Percentiles rank a stretch among this genome's conserved stretches.
phyloP scores from a whole-genome alignment of 2,329 filamentous ascomycete genomes.

The Madurella fahalii region DNA sequence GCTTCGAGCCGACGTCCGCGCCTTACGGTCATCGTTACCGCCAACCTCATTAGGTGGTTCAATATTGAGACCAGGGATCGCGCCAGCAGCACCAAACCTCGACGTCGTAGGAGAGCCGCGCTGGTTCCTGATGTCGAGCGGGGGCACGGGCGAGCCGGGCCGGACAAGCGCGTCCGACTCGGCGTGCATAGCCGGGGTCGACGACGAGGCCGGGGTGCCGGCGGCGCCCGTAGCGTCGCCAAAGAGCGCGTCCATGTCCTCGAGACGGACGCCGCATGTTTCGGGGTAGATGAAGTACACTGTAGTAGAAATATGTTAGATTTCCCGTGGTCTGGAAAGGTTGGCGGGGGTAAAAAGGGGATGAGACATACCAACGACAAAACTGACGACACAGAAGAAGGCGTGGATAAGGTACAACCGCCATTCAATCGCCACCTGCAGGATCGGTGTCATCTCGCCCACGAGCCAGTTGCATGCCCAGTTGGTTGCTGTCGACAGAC shows the following conservation, averaged over 20 bases:
- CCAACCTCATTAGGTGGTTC: constrained; percentile 64
- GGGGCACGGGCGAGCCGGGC: constrained; percentile 72
- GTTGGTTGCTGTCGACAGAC: constrained; percentile 91
- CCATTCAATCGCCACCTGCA: constrained; percentile 92
- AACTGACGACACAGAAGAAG: constrained; percentile 93
- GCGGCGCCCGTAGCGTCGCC: constrained; percentile 85
- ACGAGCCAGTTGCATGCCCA: constrained; percentile 99
- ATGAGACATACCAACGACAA: constrained; percentile 80
- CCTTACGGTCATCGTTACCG: constrained; percentile 41
- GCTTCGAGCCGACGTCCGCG: constrained; percentile 30
- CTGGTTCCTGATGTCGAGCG: constrained; percentile 63
- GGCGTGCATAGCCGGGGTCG: constrained; percentile 68
- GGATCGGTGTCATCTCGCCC: constrained; percentile 86
- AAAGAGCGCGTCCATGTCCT: constrained; percentile 95
- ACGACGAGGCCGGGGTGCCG: constrained; percentile 69
- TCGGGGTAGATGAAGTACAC: constrained; percentile 98
- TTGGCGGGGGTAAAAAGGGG: neutral
- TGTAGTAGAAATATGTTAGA: constrained; percentile 35
- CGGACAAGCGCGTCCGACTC: constrained; percentile 82
- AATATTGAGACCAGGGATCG: constrained; percentile 77
- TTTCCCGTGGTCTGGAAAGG: neutral
- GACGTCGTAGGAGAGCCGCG: constrained; percentile 27
- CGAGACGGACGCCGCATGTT: constrained; percentile 88
- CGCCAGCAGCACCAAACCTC: constrained; percentile 54
- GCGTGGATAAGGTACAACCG: constrained; percentile 91